phyloP scores from a whole-genome alignment of 768 basidiomycete species.

The Lyophyllum shimeji region DNA sequence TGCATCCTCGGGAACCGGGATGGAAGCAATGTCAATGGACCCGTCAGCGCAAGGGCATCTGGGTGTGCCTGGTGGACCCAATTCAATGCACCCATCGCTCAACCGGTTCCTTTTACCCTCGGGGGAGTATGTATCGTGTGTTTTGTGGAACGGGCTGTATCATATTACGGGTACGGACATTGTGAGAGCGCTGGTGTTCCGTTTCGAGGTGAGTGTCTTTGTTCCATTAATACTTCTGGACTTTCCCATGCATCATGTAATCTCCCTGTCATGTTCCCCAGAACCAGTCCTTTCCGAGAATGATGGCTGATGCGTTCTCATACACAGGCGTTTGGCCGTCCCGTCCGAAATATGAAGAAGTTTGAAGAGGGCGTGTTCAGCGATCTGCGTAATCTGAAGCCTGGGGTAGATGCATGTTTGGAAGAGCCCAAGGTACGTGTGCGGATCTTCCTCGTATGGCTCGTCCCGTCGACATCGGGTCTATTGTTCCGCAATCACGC shows the following conservation, averaged over 20 bases:
- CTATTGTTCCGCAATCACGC: neutral
- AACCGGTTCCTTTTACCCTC: conserved; percentile 87
- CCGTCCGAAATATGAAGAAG: conserved; percentile 92
- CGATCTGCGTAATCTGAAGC: conserved; percentile 91
- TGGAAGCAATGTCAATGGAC: conserved; percentile 10
- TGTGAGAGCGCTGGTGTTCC: conserved; percentile 90
- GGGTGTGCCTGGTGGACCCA: conserved; percentile 40
- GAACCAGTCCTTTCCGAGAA: neutral
- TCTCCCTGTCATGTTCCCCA: neutral
- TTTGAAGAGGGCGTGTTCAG: conserved; percentile 97
- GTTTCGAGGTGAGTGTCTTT: conserved; percentile 67
- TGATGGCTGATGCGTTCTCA: conserved; percentile 6
- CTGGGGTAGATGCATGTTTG: conserved; percentile 86
- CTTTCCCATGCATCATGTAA: neutral
- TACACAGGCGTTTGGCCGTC: conserved; percentile 74
- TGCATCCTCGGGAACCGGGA: neutral
- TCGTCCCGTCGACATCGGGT: neutral
- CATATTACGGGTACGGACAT: conserved; percentile 98
- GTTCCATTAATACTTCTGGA: conserved; percentile 5
- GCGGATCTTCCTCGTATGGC: neutral
- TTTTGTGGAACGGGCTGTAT: conserved; percentile 88
- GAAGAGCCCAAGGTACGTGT: conserved; percentile 91
- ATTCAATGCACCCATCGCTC: conserved; percentile 71
- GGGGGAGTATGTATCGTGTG: conserved; percentile 87
- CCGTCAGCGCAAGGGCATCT: conserved; percentile 18